Base-by-base conservation (phyloP, 2,329 filamentous ascomycete genomes). In the Elsinoe fawcettii region DNA sequence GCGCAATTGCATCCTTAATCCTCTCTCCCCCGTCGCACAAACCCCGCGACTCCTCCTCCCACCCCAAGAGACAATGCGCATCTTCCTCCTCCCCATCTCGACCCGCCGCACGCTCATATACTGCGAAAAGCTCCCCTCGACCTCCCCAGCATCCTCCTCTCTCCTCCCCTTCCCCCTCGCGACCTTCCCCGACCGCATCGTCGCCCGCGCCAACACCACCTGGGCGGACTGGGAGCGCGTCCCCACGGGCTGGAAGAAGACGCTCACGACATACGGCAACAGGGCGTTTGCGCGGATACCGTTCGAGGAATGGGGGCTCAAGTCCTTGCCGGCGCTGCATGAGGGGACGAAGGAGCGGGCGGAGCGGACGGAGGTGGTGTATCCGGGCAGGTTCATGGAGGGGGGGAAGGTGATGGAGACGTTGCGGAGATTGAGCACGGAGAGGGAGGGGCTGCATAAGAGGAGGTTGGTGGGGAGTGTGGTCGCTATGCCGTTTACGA, bases 291-390 rank as follows among this genome's bases (percentile, higher is more conserved):
- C 88, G 65, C 83, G 89, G 61, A 95, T 99, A 66, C 88, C 93
- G 2, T 96, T 88, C 70, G 88, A 97, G 73, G 93, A 99, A 85
- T 99, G 93, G 93, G 90, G 89, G 0, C 79, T 99, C 63, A 97
- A 97, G 75, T 95, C 90, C 34, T 85, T 99, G 55, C 93, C 93
- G 44, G 86, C 91, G 20, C 77, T 95, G 64, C 89, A 84, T 41
- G 75, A 82, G 58, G 80, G 82, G 63, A 79, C 84, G 58, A 79
- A 81, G 63, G 76, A 80, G 6, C 36, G 22, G 9, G 49, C 49
- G 18, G 23, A 20, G 16, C 12, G 14, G 27, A 82, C 89, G 60
- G 82, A 90, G 63, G 80, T 96, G 27, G 75, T 89, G 55, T 97
- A 87, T 67, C 93, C 93, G 0, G 75, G 80, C 47, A 81, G 80